Percentiles rank a stretch among this genome's conserved stretches.
Conservation (phyloP, 1,284 basidiomycete genomes). For the Malassezia japonica region DNA sequence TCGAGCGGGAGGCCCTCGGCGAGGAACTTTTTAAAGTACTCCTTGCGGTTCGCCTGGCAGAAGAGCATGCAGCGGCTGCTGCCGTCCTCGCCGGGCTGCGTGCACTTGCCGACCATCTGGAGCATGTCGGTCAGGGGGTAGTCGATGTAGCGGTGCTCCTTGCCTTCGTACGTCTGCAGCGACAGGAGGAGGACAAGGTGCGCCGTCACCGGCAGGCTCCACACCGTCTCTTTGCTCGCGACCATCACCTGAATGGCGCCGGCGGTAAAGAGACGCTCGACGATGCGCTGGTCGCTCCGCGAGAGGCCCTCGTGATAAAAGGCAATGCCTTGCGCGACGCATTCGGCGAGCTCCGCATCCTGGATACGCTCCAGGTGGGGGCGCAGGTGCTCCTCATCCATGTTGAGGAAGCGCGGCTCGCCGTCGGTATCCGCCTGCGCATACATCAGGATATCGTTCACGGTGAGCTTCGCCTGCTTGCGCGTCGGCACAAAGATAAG, state of each 20-base stretch:
- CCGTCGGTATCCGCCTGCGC: slow-evolving; percentile 67
- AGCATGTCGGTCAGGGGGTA: slow-evolving; percentile 95
- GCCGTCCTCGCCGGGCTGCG: slow-evolving; percentile 57
- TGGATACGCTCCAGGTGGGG: slow-evolving; percentile 77
- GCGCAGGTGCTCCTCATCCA: slow-evolving; percentile 70
- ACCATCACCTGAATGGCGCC: slow-evolving; percentile 91
- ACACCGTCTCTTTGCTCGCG: slow-evolving; percentile 88
- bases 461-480: slow-evolving; percentile 83
- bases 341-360: slow-evolving; percentile 70
- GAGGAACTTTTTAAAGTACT: slow-evolving; percentile 98
- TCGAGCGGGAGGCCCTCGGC: slow-evolving; percentile 96
- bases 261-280: slow-evolving; percentile 82
- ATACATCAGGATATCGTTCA: slow-evolving; percentile 81
- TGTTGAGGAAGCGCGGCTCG: slow-evolving; percentile 73
- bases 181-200: slow-evolving; percentile 99
- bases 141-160: slow-evolving; percentile 69
- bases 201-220: slow-evolving; percentile 82
- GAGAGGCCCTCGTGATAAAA: slow-evolving; percentile 90
- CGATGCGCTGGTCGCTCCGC: slow-evolving; percentile 83
- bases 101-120: slow-evolving; percentile 97
- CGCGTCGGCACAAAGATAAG: slow-evolving; percentile 88
- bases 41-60: slow-evolving; percentile 87
- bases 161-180: slow-evolving; percentile 75
- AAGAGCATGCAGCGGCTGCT: slow-evolving; percentile 85
- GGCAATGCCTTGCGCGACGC: slow-evolving; percentile 78